Evolutionary conservation across 495 filamentous ascomycete genomes (phyloP).

Genomic region (Lasiosphaeria ovina): DNA sequence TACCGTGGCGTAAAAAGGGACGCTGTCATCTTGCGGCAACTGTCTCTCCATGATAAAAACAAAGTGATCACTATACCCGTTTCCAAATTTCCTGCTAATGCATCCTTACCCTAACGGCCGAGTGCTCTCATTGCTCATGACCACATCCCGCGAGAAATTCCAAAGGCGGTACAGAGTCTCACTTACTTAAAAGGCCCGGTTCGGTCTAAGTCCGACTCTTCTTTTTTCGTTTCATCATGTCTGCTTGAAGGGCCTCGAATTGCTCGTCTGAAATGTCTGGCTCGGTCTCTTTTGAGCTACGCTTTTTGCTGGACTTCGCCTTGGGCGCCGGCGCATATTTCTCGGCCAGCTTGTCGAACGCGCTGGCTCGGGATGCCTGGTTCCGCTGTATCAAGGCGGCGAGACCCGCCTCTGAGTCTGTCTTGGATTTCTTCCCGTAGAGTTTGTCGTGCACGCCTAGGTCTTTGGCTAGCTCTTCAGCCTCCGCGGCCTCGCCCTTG

Average conservation of each 20-base stretch:
- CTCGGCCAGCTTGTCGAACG: slow-evolving; percentile 67
- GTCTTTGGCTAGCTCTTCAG: slow-evolving; percentile 67
- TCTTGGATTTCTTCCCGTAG: slow-evolving; percentile 45
- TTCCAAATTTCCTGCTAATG: no score
- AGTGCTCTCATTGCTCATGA: no score
- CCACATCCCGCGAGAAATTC: no score
- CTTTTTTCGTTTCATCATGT: slow-evolving; percentile 47
- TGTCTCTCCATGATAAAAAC: no score
- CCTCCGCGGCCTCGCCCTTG: slow-evolving; percentile 66
- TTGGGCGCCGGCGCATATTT: slow-evolving; percentile 61
- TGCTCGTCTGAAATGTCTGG: slow-evolving; percentile 64
- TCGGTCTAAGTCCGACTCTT: slow-evolving; percentile 19
- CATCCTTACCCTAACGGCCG: no score
- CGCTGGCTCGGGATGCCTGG: slow-evolving; percentile 38
- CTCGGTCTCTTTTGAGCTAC: slow-evolving; percentile 41
- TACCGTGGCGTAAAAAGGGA: no score
- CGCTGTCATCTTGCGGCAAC: no score
- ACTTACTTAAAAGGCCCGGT: neutral
- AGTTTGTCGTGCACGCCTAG: slow-evolving; percentile 63
- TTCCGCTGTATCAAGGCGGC: slow-evolving; percentile 43
- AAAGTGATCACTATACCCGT: no score
- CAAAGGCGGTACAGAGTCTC: neutral
- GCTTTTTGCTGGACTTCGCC: slow-evolving; percentile 50
- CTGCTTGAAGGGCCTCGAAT: slow-evolving; percentile 51
- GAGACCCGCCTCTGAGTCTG: slow-evolving; percentile 40